phyloP scores from a whole-genome alignment of 2,329 filamentous ascomycete species.

The Trichoderma hamatum region DNA sequence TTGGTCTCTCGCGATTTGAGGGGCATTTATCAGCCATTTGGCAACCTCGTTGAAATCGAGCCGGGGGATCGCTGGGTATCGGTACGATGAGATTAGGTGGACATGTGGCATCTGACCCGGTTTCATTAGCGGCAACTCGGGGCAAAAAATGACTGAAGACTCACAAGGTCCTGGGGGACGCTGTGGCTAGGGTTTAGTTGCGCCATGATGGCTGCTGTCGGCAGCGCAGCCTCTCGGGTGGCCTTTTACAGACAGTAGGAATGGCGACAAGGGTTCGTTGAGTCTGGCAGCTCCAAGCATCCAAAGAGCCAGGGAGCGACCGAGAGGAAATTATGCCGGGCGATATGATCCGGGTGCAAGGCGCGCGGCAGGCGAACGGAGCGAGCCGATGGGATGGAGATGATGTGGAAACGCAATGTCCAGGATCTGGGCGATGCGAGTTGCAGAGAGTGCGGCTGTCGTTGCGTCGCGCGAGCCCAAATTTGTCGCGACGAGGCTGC shows the following conservation, averaged over 20 bases:
- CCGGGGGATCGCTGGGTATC: constrained; percentile 73
- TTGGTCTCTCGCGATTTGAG: constrained; percentile 80
- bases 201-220: constrained; percentile 40
- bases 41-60: constrained; percentile 77
- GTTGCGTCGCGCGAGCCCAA: constrained; percentile 37
- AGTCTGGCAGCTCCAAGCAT: constrained; percentile 2
- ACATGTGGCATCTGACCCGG: constrained; percentile 76
- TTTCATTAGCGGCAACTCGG: constrained; percentile 30
- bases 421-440: constrained; percentile 6
- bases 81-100: constrained; percentile 82
- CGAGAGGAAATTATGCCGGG: neutral
- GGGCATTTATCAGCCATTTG: constrained; percentile 80
- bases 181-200: constrained; percentile 48
- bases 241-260: constrained; percentile 23
- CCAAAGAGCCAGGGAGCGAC: neutral
- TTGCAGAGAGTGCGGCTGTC: constrained; percentile 23
- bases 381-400: constrained; percentile 3
- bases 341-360: neutral
- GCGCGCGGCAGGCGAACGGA: constrained; percentile 11
- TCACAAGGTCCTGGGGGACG: constrained; percentile 48
- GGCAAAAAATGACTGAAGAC: constrained; percentile 29
- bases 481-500: constrained; percentile 45
- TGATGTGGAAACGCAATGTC: constrained; percentile 15
- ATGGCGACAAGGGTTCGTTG: neutral
- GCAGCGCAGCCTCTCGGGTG: neutral